A percentile compares a stretch with the other conserved stretches of the same genome.
phyloP scores from a whole-genome alignment of 148 eudicot genomes.

The Simmondsia chinensis region DNA sequence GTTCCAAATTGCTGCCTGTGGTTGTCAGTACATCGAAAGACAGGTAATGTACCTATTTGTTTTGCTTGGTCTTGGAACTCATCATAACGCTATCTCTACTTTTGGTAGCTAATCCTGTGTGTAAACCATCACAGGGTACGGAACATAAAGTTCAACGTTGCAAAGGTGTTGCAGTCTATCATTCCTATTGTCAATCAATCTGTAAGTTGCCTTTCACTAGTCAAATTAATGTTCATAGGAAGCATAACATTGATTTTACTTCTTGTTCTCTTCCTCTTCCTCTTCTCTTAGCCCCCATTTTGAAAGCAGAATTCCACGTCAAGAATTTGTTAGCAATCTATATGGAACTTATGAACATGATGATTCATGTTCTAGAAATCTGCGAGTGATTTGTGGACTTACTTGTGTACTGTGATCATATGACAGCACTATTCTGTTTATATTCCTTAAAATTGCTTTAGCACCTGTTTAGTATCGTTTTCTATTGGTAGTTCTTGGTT shows the following conservation, averaged over 20 bases:
- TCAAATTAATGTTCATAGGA: not conserved
- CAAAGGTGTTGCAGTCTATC: slow-evolving; percentile 82
- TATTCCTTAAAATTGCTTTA: too few species aligned
- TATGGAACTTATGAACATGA: too few species aligned
- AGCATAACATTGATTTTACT: not conserved
- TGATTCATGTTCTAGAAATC: too few species aligned
- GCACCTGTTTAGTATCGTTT: too few species aligned
- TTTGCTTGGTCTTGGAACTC: not conserved
- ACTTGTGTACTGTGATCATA: too few species aligned
- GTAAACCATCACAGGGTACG: slow-evolving; percentile 49
- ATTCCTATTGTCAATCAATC: slow-evolving; percentile 72
- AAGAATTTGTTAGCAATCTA: too few species aligned
- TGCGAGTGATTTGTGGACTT: too few species aligned
- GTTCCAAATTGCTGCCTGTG: slow-evolving; percentile 76
- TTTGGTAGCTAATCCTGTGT: slow-evolving; percentile 5
- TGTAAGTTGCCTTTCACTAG: slow-evolving; percentile 30
- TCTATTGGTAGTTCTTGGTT: too few species aligned
- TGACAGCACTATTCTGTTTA: too few species aligned
- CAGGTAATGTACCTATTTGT: slow-evolving; percentile 36
- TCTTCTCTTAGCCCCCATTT: too few species aligned
- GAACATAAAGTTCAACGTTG: slow-evolving; percentile 87
- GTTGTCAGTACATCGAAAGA: slow-evolving; percentile 67
- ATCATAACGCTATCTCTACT: not conserved
- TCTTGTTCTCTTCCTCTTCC: too few species aligned
- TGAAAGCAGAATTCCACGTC: too few species aligned